A percentile compares a stretch with the other conserved stretches of the same genome.
These are phyloP conservation scores for Delonix regia DNA, from an alignment of 306 rosid genomes.

Conservation along the genomic window DNA sequence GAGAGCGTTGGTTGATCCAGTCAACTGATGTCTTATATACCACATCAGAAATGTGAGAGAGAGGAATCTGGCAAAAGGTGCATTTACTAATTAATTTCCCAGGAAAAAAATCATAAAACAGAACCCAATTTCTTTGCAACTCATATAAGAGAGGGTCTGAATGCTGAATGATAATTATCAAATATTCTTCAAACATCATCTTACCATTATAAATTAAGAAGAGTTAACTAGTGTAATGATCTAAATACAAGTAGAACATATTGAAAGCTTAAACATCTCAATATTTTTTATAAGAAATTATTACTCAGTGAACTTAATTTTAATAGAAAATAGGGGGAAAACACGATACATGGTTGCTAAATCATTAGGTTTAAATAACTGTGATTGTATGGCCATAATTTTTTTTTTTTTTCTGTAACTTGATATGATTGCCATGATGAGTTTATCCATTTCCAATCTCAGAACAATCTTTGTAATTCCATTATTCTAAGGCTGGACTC, in stretches of 20 bases:
- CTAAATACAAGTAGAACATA: not conserved
- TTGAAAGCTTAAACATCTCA: not conserved
- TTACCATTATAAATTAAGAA: not conserved
- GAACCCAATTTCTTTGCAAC: not conserved
- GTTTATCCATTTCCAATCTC: not conserved
- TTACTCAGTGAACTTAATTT: not conserved
- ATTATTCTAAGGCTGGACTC: not conserved
- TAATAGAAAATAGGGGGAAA: not conserved
- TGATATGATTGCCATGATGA: not conserved
- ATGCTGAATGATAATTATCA: not conserved
- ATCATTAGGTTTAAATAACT: not conserved
- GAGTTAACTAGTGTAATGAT: not conserved
- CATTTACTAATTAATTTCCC: not conserved
- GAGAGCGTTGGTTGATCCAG: slow-evolving; percentile 54
- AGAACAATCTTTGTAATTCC: not conserved
- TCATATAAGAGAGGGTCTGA: not conserved
- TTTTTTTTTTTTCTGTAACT: not conserved
- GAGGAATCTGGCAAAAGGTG: slow-evolving; percentile 54
- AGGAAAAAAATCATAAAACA: not conserved
- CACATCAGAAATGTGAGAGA: slow-evolving; percentile 56
- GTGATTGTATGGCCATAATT: not conserved
- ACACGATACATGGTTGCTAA: not conserved
- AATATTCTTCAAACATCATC: not conserved
- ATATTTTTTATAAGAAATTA: not conserved
- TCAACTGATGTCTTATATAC: slow-evolving; percentile 62